phyloP scores from a whole-genome alignment of 1,139 yeast genomes.

The Hansenula lynferdii region DNA sequence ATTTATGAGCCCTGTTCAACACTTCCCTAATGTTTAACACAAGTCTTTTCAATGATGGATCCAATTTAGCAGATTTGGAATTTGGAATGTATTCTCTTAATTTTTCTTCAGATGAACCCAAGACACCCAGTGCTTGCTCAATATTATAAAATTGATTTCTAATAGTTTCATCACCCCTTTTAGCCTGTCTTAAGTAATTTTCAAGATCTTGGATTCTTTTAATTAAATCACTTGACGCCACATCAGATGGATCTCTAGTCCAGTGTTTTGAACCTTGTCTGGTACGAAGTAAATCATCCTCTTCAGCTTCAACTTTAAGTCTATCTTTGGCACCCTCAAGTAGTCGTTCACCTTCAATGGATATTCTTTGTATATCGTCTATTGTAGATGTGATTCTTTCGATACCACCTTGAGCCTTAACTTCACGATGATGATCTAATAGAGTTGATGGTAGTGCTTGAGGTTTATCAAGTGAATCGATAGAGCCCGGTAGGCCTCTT shows the following conservation, averaged over 20 bases:
- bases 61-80: slow-evolving; percentile 37
- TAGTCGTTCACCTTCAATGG: slow-evolving; percentile 36
- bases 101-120: slow-evolving; percentile 37
- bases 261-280: slow-evolving; percentile 47
- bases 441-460: slow-evolving; percentile 58
- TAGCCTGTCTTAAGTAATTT: slow-evolving; percentile 53
- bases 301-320: slow-evolving; percentile 46
- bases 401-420: slow-evolving; percentile 53
- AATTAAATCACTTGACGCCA: slow-evolving; percentile 33
- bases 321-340: slow-evolving; percentile 42
- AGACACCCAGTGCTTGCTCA: slow-evolving; percentile 37
- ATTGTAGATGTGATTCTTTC: slow-evolving; percentile 37
- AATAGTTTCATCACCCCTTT: slow-evolving; percentile 53
- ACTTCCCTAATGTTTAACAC: slow-evolving; percentile 40
- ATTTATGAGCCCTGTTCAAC: slow-evolving; percentile 25
- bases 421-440: slow-evolving; percentile 48
- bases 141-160: slow-evolving; percentile 39
- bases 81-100: slow-evolving; percentile 48
- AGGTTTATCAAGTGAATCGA: slow-evolving; percentile 62
- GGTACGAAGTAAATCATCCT: slow-evolving; percentile 47
- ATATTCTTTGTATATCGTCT: slow-evolving; percentile 39
- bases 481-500: slow-evolving; percentile 52
- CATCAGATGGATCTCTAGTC: slow-evolving; percentile 38
- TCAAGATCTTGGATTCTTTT: slow-evolving; percentile 40
- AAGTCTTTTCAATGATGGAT: slow-evolving; percentile 31